phyloP scores from a whole-genome alignment of 148 eudicot species.

The Rhododendron ferrugineum region DNA sequence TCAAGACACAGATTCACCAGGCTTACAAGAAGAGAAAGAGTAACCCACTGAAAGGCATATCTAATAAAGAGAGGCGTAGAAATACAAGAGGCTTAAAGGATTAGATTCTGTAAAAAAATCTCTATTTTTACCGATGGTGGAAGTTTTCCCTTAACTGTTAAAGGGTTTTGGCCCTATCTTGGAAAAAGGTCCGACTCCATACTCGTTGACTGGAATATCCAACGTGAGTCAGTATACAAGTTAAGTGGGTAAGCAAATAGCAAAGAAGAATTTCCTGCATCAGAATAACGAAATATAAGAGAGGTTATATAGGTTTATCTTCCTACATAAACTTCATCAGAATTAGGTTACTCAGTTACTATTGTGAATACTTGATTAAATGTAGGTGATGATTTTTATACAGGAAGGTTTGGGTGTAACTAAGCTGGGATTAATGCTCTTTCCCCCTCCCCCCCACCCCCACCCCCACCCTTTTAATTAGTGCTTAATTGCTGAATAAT shows the following conservation, averaged over 20 bases:
- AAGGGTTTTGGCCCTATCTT: background rate
- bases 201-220: background rate
- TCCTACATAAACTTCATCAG: background rate
- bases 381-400: background rate
- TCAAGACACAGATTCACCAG: background rate
- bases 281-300: background rate
- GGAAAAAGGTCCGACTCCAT: background rate
- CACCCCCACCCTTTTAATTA: background rate
- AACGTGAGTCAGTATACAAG: background rate
- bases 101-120: background rate
- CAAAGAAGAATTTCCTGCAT: too few species aligned
- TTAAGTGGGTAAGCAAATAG: background rate
- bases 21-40: background rate
- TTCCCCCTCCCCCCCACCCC: background rate
- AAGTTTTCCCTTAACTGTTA: background rate
- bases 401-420: background rate
- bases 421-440: background rate
- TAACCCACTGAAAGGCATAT: background rate
- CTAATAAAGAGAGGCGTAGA: background rate
- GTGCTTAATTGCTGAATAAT: background rate
- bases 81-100: background rate
- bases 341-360: background rate
- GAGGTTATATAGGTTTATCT: background rate
- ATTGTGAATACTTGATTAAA: background rate
- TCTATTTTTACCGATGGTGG: background rate